Evolutionary conservation across 495 filamentous ascomycete genomes (phyloP).

Genomic region (Articulospora tetracladia): DNA sequence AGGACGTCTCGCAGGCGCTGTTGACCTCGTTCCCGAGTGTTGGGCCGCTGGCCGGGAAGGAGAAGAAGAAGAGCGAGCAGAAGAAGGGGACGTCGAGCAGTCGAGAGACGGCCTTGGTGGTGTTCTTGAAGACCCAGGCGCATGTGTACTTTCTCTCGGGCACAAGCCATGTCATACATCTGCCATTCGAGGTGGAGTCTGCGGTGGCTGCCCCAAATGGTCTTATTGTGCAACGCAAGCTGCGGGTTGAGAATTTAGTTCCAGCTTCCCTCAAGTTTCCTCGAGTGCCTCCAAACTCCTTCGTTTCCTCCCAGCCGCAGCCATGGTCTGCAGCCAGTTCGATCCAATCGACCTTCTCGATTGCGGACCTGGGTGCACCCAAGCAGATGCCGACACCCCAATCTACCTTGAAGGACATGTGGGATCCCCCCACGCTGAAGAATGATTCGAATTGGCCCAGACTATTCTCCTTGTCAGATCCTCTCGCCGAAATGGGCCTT

Average conservation of each 20-base stretch:
- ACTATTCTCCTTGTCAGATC: constrained; percentile 82
- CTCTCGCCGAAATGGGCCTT: constrained; percentile 79
- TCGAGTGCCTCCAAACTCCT: constrained; percentile 73
- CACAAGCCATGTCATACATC: constrained; percentile 81
- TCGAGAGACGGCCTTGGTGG: constrained; percentile 68
- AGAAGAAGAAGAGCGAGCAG: constrained; percentile 4
- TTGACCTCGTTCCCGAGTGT: constrained; percentile 75
- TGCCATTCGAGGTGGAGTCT: constrained; percentile 90
- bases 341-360: constrained; percentile 47
- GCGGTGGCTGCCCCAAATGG: constrained; percentile 80
- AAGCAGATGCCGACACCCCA: constrained; percentile 40
- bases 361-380: constrained; percentile 45
- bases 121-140: constrained; percentile 88
- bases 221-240: constrained; percentile 78
- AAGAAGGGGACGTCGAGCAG: constrained; percentile 19
- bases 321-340: constrained; percentile 35
- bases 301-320: constrained; percentile 61
- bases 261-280: constrained; percentile 46
- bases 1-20: constrained; percentile 77
- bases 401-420: constrained; percentile 43
- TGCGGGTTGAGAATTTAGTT: constrained; percentile 33
- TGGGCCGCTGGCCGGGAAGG: constrained; percentile 30
- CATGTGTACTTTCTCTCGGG: constrained; percentile 91
- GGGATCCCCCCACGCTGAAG: constrained; percentile 40
- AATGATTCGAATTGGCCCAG: constrained; percentile 64